Base-by-base conservation (phyloP, 768 basidiomycete species). In the Pleurotus salmoneostramineus region DNA sequence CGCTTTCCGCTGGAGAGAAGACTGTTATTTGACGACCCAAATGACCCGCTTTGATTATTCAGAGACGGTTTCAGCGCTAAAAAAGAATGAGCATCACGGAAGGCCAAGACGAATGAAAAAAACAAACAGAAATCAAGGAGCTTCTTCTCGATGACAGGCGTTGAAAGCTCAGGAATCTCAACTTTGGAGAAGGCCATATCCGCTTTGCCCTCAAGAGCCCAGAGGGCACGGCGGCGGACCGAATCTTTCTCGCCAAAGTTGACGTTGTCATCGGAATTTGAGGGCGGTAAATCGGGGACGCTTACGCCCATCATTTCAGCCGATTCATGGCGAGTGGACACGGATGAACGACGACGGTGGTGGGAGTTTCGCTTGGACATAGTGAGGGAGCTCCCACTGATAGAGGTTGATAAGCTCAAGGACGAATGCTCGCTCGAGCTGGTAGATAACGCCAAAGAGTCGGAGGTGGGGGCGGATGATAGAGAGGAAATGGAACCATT, bases 221-320 rank as follows among this genome's bases (percentile, higher is more conserved):
- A 88, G 44, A 95, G 83, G 6, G 94, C 93, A 32, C 88, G 82
- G 15, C 89, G 84, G 40, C 93, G 86, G 40, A 91, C 80, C 14
- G 91, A 91, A 63, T 91, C 88, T 71, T 83, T 85, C 63, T 89
- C 87, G 33, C 83, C 86, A 27, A 87, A 64, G 61, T 83, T 86
- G 64, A 88, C 73, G 63, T 84, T 84, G 67, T 89, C 85, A 34
- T 91, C 87, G 1, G 84, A 77, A 31, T 76, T 74, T 1, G 83
- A 81, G 6, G 80, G 64, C 4, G 85, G 83, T 27, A 91, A 78
- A 60, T 86, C 83, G 10, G 89, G 85, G 40, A 90, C 74, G 21
- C 87, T 72, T 10, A 91, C 82, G 31, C 92, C 91, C 90, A 96
- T 95, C 66, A 96, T 76, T 65, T 95, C 94, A 14, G 92, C 89